Evolutionary conservation across 345 rosid species (phyloP).

Genomic region (Eucalyptus curtisii): DNA sequence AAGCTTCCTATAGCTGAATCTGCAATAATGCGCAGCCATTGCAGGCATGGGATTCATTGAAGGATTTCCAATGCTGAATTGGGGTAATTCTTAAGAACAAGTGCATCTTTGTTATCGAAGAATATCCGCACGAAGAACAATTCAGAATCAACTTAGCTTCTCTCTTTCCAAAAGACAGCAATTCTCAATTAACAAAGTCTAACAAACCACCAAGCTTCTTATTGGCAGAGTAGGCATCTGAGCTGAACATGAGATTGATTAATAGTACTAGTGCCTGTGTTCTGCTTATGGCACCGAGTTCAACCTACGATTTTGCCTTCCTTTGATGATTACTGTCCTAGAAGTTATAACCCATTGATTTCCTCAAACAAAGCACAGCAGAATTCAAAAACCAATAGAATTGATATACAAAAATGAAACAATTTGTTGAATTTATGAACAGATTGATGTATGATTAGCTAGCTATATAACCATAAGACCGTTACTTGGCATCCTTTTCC

Average conservation of each 20-base stretch:
- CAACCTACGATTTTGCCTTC: neutral
- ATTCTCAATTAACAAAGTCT: neutral
- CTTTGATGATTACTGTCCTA: neutral
- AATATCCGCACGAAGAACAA: neutral
- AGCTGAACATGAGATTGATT: neutral
- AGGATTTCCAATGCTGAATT: neutral
- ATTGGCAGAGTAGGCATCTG: neutral
- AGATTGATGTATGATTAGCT: neutral
- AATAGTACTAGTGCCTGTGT: neutral
- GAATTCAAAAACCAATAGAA: neutral
- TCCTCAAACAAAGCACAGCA: neutral
- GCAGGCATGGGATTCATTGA: neutral
- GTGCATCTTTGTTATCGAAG: neutral
- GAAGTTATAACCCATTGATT: neutral
- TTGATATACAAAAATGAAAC: neutral
- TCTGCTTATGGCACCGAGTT: neutral
- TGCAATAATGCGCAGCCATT: neutral
- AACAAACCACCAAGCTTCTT: neutral
- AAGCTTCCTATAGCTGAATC: neutral
- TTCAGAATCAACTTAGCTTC: neutral
- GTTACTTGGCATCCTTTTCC: neutral
- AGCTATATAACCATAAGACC: neutral
- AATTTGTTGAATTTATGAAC: neutral
- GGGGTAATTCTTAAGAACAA: neutral
- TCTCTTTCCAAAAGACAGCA: neutral